These are phyloP conservation scores for Mycena sp. DNA, from an alignment of 1,284 basidiomycete species.

Conservation along the genomic window DNA sequence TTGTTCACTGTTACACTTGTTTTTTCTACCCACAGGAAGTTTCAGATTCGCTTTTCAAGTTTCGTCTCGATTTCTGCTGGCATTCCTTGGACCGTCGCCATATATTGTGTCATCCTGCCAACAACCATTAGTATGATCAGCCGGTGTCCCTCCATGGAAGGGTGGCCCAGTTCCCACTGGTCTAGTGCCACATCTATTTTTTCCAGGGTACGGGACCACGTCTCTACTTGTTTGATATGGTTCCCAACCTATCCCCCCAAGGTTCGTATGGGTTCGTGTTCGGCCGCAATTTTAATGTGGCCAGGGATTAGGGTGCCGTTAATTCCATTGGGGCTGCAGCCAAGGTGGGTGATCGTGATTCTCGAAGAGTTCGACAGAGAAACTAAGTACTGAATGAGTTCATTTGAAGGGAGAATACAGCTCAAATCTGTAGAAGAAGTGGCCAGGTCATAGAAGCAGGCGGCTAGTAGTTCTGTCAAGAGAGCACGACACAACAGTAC, in stretches of 20 bases:
- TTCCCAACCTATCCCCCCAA: conserved; percentile 13
- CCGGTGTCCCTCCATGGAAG: conserved; percentile 9
- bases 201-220: conserved; percentile 1
- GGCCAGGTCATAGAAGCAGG: too few species aligned
- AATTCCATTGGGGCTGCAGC: neutral
- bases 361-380: too few species aligned
- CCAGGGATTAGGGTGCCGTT: neutral
- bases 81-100: conserved; percentile 27
- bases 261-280: conserved; percentile 8
- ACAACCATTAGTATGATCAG: conserved; percentile 16
- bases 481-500: too few species aligned
- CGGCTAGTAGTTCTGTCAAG: too few species aligned
- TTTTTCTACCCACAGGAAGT: conserved; percentile 28
- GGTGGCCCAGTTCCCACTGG: conserved; percentile 1
- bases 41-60: conserved; percentile 21
- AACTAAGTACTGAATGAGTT: too few species aligned
- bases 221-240: neutral
- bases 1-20: conserved; percentile 5
- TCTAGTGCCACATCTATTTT: conserved; percentile 5
- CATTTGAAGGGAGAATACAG: too few species aligned
- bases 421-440: too few species aligned
- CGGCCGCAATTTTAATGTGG: conserved; percentile 3
- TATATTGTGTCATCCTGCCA: conserved; percentile 23
- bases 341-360: too few species aligned
- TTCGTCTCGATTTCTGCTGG: conserved; percentile 9